These are phyloP conservation scores for Ligustrum vulgare DNA, from an alignment of 257 asterid genomes.

Conservation along the genomic window DNA sequence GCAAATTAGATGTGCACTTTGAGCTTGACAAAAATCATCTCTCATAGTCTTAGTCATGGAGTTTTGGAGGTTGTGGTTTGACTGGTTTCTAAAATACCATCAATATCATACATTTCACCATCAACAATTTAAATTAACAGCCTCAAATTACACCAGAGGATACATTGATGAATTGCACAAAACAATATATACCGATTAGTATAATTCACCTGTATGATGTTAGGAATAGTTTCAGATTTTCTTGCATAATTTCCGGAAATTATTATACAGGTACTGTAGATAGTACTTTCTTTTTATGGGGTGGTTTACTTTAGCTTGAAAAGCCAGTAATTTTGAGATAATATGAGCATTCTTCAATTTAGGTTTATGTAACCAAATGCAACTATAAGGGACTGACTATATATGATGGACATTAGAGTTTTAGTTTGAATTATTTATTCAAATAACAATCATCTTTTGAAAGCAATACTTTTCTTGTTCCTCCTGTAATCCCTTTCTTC, in stretches of 20 bases:
- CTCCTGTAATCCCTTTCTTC: neutral
- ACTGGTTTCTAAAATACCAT: neutral
- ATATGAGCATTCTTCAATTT: neutral
- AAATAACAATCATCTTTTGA: neutral
- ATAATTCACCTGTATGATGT: neutral
- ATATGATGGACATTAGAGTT: neutral
- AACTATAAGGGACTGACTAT: neutral
- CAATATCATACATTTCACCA: neutral
- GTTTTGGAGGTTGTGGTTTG: neutral
- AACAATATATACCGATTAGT: neutral
- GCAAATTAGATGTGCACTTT: neutral
- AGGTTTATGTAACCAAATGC: neutral
- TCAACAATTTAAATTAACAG: neutral
- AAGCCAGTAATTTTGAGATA: neutral
- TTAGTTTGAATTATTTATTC: neutral
- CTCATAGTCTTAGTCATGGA: neutral
- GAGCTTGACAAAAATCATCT: neutral
- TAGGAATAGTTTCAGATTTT: neutral
- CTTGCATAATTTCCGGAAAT: neutral
- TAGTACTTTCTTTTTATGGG: neutral
- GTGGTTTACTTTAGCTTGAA: neutral
- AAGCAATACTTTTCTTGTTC: neutral
- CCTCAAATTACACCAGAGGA: neutral
- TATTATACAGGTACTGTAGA: neutral
- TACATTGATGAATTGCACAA: neutral